Conservation (phyloP, 352 stramenopile species). For the Phytophthora parvispora region DNA sequence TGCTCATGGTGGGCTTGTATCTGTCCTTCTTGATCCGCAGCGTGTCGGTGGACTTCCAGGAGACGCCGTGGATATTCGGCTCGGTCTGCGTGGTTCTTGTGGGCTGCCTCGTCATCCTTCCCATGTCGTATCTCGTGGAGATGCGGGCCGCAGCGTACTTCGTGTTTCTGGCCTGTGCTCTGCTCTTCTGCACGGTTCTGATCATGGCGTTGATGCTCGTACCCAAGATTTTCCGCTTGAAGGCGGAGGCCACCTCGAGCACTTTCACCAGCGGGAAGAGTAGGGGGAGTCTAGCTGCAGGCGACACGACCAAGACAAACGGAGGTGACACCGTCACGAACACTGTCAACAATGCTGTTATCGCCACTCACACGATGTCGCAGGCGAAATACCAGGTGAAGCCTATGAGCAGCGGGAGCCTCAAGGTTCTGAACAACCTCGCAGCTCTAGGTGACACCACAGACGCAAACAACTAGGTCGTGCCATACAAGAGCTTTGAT, state of each 20-base stretch:
- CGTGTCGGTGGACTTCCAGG: conserved; percentile 75
- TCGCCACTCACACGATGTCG: neutral
- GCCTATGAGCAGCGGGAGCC: neutral
- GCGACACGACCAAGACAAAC: neutral
- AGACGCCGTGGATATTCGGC: conserved; percentile 72
- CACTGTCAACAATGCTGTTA: neutral
- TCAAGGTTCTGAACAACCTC: neutral
- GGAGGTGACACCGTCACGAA: neutral
- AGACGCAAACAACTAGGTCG: no score
- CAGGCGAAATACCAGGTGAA: neutral
- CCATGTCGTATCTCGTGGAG: conserved; percentile 59
- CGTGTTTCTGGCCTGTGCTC: conserved; percentile 32
- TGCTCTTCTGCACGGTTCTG: conserved; percentile 45
- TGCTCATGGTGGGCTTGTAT: conserved; percentile 55
- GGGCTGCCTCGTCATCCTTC: conserved; percentile 54
- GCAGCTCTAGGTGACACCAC: no score
- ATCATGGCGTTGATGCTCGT: conserved; percentile 60
- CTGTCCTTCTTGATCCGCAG: conserved; percentile 73
- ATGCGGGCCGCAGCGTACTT: conserved; percentile 50
- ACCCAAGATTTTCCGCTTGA: conserved; percentile 51
- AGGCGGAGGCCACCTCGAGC: conserved; percentile 18
- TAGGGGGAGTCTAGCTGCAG: neutral
- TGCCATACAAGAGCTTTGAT: neutral
- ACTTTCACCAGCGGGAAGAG: neutral
- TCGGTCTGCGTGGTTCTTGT: conserved; percentile 61